Conservation (phyloP, 495 filamentous ascomycete species). For the Talaromyces liani region DNA sequence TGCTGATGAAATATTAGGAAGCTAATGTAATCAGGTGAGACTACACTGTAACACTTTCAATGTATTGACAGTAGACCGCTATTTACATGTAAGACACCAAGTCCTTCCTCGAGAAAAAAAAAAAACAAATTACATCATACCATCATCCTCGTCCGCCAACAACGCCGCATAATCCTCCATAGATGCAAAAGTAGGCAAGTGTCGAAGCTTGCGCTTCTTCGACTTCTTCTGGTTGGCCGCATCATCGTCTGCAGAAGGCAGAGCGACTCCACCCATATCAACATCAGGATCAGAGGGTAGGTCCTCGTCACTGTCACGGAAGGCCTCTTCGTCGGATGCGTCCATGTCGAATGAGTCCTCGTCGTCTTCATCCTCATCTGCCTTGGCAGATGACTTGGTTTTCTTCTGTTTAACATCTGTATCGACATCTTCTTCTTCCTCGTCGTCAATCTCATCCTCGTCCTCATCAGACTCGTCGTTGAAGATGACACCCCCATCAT, state of each 20-base stretch:
- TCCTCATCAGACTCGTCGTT: slow-evolving; percentile 43
- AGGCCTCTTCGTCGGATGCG: slow-evolving; percentile 43
- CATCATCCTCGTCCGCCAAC: slow-evolving; percentile 66
- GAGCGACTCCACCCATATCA: slow-evolving; percentile 21
- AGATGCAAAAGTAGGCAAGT: slow-evolving; percentile 84
- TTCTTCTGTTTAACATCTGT: slow-evolving; percentile 20
- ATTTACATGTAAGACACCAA: background rate
- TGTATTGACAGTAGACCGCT: background rate
- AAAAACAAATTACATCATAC: slow-evolving; percentile 12
- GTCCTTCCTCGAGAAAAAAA: background rate
- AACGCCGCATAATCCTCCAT: slow-evolving; percentile 89
- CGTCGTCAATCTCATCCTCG: slow-evolving; percentile 34
- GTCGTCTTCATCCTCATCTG: slow-evolving; percentile 37
- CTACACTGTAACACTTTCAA: slow-evolving; percentile 6
- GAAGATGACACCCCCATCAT: slow-evolving; percentile 47
- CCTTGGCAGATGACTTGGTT: slow-evolving; percentile 29
- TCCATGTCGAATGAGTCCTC: slow-evolving; percentile 44
- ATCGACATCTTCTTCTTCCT: slow-evolving; percentile 31
- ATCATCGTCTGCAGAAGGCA: slow-evolving; percentile 25
- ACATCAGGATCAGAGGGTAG: slow-evolving; percentile 46
- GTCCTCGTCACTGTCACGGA: slow-evolving; percentile 48
- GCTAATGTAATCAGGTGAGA: too few relatives aligned
- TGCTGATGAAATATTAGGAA: too few relatives aligned
- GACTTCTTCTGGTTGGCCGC: slow-evolving; percentile 49
- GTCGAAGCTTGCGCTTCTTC: slow-evolving; percentile 77